Conservation (phyloP, 2,329 filamentous ascomycete species). For the Knufia fluminis region DNA sequence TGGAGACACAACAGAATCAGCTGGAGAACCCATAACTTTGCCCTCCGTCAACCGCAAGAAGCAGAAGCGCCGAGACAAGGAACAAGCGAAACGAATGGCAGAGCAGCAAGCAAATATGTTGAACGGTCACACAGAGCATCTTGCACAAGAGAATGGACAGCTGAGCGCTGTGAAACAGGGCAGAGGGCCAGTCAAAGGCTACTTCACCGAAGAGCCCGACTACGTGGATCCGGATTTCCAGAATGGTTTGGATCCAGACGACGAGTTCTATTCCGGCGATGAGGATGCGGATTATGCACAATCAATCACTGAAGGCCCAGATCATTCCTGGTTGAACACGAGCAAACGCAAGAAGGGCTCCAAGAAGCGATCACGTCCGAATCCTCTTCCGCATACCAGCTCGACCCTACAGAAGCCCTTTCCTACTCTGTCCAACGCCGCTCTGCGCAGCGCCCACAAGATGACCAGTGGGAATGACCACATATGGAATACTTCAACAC, state of each 20-base stretch:
- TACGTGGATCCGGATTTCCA: slow-evolving; percentile 30
- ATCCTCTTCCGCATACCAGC: slow-evolving; percentile 14
- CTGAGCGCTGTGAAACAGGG: slow-evolving; percentile 19
- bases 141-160: slow-evolving; percentile 12
- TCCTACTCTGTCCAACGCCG: slow-evolving; percentile 35
- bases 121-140: slow-evolving; percentile 21
- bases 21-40: slow-evolving; percentile 21
- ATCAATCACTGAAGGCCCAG: slow-evolving; percentile 22
- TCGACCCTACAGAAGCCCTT: slow-evolving; percentile 33
- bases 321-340: slow-evolving; percentile 21
- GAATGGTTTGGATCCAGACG: slow-evolving; percentile 42
- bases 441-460: slow-evolving; percentile 35
- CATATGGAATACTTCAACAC: slow-evolving; percentile 94
- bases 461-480: slow-evolving; percentile 56
- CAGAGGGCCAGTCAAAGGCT: slow-evolving; percentile 23
- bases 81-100: slow-evolving; percentile 61
- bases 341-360: slow-evolving; percentile 26
- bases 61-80: slow-evolving; percentile 82
- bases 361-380: slow-evolving; percentile 13
- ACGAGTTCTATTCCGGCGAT: slow-evolving; percentile 49
- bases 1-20: slow-evolving; percentile 26
- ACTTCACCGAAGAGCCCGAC: slow-evolving; percentile 24
- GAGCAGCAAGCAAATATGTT: slow-evolving; percentile 32
- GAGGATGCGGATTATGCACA: slow-evolving; percentile 34
- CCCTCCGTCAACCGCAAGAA: slow-evolving; percentile 79